Evolutionary conservation across 1,284 basidiomycete species (phyloP), one percentile per base, ranked within the genome.

Genomic region (Veloporphyrellus conicus): DNA sequence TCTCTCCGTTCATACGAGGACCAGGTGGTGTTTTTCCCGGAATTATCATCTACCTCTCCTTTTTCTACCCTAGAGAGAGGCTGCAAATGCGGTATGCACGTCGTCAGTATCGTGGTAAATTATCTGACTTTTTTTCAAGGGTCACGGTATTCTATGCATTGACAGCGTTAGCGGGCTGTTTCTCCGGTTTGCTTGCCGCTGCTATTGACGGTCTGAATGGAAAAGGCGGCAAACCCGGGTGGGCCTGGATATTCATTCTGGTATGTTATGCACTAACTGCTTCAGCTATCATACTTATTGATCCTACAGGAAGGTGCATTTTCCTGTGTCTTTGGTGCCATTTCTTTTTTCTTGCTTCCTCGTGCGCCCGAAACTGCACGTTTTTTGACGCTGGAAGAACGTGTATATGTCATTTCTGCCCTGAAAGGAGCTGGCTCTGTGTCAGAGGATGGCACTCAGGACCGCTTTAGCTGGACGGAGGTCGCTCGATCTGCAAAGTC

Each of bases 221-320:
- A 18, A 64, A n/a, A 18, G 37, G 37, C 8, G 37, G 37, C 27
- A 71, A 68, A 20, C 68, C 70, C 0, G 76, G 75, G 0, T 81
- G 79, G 81, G 69, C 76, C 3, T 87, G 84, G 84, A 84, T 87
- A 45, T 82, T 82, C 55, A 80, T 82, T 52, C 55, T 82, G 44
- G 79, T 70, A 45, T 10, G 60, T 53, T 22, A 8, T 7, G 11
- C 19, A 18, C 15, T 20, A 22, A 23, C 20, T 23, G 20, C 0
- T 3, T 14, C 5, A 28, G 15, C 22, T 18, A 10, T 19, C 19
- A 14, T 10, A 28, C 28, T 47, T 4, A 52, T 22, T 3, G 5
- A 1, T 38, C 25, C n/a, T 37, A 35, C 46, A 70, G 74, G 79
- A 82, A 54, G 81, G 79, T 1, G 49, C 74, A 5, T 71, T 82